Conservation (phyloP, 2,329 filamentous ascomycete species). For the Aureobasidium leucospermi region DNA sequence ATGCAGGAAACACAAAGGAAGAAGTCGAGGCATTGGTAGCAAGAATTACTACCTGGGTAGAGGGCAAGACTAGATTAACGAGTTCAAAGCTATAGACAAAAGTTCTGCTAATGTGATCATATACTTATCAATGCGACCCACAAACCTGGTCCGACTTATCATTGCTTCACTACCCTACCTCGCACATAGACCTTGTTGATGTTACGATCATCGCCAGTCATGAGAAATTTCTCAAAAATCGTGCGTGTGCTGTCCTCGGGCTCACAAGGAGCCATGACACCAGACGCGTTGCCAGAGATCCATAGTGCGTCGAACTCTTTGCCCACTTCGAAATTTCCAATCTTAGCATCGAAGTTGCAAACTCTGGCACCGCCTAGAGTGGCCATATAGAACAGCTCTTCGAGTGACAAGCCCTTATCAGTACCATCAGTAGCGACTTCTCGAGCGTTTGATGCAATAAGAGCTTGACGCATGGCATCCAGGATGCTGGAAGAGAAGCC, state of each 20-base stretch:
- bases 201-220: neutral
- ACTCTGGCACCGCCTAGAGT: slow-evolving; percentile 56
- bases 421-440: slow-evolving; percentile 27
- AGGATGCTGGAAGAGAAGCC: slow-evolving; percentile 56
- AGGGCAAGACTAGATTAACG: neutral
- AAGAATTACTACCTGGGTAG: slow-evolving; percentile 45
- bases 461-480: slow-evolving; percentile 50
- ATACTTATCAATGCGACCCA: too few species aligned
- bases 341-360: slow-evolving; percentile 44
- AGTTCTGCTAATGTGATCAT: neutral
- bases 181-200: neutral
- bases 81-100: neutral
- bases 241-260: neutral
- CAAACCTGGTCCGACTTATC: neutral
- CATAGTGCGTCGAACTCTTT: slow-evolving; percentile 54
- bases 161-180: neutral
- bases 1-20: slow-evolving; percentile 55
- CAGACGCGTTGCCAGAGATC: neutral
- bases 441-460: slow-evolving; percentile 41
- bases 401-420: slow-evolving; percentile 28
- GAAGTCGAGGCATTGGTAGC: slow-evolving; percentile 50
- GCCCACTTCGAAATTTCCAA: slow-evolving; percentile 52
- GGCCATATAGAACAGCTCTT: slow-evolving; percentile 48
- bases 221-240: neutral
- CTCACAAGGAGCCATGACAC: neutral